Percentiles rank a stretch among this genome's conserved stretches.
Evolutionary conservation across 345 rosid species (phyloP).

Genomic region (Salix brachista): DNA sequence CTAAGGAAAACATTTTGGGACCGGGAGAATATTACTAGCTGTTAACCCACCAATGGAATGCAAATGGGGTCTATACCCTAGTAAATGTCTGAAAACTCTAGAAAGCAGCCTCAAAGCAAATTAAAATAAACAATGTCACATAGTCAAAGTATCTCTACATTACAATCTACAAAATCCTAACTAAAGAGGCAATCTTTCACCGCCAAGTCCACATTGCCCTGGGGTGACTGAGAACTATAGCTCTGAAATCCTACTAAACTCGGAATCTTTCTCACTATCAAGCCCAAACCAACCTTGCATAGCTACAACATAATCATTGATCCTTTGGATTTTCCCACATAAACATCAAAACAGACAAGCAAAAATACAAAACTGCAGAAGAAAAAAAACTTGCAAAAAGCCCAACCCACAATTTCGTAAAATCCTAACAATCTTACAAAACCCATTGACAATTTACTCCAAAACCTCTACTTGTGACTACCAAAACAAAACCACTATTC

Average conservation of each 20-base stretch:
- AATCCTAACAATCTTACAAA: not conserved
- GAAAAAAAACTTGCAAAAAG: not conserved
- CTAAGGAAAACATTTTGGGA: not conserved
- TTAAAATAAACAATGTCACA: not conserved
- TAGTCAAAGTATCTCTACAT: not conserved
- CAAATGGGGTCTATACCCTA: not conserved
- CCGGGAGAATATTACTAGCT: not conserved
- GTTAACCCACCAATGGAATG: not conserved
- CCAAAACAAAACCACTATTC: slow-evolving; percentile 11
- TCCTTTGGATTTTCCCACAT: too few species aligned
- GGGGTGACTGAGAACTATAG: not conserved
- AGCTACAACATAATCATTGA: not conserved
- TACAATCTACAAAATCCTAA: not conserved
- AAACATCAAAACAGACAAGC: not conserved
- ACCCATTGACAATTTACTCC: not conserved
- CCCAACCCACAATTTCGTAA: not conserved
- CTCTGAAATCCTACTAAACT: not conserved
- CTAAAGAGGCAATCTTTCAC: not conserved
- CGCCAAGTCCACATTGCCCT: not conserved
- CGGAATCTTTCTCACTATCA: not conserved
- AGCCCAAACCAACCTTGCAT: not conserved
- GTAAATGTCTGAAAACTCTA: not conserved
- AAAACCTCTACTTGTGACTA: not conserved
- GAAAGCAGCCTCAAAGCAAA: not conserved
- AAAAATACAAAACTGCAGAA: not conserved